phyloP scores from a whole-genome alignment of 345 rosid genomes.

The Rhodomyrtus tomentosa region DNA sequence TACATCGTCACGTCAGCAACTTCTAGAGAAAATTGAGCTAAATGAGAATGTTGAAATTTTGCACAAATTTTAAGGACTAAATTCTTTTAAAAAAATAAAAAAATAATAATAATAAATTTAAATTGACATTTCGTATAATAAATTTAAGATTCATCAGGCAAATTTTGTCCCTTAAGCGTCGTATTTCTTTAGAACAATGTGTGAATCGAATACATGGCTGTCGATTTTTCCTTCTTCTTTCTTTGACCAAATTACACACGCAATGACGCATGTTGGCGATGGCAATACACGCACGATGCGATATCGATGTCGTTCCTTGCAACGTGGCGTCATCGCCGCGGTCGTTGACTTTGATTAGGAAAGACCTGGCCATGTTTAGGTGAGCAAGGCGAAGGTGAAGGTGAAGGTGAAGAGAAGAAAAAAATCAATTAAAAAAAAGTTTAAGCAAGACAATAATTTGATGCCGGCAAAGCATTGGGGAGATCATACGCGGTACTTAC shows the following conservation, averaged over 20 bases:
- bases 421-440: background rate
- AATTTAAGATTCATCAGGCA: background rate
- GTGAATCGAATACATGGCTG: background rate
- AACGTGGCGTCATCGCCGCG: background rate
- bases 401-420: background rate
- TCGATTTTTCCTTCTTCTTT: too few relatives aligned
- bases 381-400: background rate
- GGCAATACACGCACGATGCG: background rate
- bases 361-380: background rate
- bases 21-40: fast-evolving
- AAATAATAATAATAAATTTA: fast-evolving
- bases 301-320: background rate
- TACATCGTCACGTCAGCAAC: fast-evolving
- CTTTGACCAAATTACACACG: background rate
- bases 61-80: fast-evolving
- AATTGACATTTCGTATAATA: background rate
- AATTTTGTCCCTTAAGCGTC: background rate
- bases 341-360: background rate
- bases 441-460: background rate
- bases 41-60: fast-evolving
- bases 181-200: background rate
- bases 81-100: background rate
- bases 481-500: background rate
- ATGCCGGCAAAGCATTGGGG: background rate
- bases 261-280: background rate